Conservation (phyloP, 768 basidiomycete genomes). For the Terana coerulea region DNA sequence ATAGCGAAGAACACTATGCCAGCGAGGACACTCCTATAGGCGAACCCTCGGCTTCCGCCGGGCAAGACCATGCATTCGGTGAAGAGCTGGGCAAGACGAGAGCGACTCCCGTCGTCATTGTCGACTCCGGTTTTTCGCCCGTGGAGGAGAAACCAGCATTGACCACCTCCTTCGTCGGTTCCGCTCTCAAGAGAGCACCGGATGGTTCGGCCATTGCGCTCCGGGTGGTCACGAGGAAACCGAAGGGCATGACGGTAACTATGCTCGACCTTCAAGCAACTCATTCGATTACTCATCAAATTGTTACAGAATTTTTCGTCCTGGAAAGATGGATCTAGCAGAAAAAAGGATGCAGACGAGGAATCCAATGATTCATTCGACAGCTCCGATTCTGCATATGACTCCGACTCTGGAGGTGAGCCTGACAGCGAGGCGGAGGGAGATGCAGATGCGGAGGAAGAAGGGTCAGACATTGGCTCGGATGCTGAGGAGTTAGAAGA, state of each 20-base stretch:
- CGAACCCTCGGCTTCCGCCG: no score
- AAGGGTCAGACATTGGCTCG: constrained; percentile 18
- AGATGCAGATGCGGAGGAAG: constrained; percentile 16
- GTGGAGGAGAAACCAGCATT: constrained; percentile 15
- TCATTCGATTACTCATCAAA: constrained; percentile 4
- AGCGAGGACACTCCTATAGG: constrained; percentile 30
- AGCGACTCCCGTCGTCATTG: constrained; percentile 20
- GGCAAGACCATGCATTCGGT: not conserved
- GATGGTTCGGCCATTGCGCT: constrained; percentile 59
- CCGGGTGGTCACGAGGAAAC: constrained; percentile 39
- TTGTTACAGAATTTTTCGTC: constrained; percentile 39
- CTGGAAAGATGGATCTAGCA: constrained; percentile 42
- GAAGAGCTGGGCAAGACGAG: constrained; percentile 18
- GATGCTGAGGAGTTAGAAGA: constrained; percentile 14
- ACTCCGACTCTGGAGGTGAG: constrained; percentile 26
- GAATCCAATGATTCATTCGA: constrained; percentile 66
- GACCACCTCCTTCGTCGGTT: constrained; percentile 40
- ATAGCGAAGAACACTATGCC: constrained; percentile 29
- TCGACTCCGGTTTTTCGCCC: constrained; percentile 23
- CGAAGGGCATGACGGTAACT: constrained; percentile 43
- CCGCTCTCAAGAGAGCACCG: constrained; percentile 60
- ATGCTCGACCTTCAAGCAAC: not conserved
- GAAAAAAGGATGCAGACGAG: constrained; percentile 24
- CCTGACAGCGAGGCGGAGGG: constrained; percentile 14
- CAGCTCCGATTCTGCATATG: constrained; percentile 75